Base-by-base conservation (phyloP, 2,329 filamentous ascomycete species). In the Zasmidium citrigriseum region DNA sequence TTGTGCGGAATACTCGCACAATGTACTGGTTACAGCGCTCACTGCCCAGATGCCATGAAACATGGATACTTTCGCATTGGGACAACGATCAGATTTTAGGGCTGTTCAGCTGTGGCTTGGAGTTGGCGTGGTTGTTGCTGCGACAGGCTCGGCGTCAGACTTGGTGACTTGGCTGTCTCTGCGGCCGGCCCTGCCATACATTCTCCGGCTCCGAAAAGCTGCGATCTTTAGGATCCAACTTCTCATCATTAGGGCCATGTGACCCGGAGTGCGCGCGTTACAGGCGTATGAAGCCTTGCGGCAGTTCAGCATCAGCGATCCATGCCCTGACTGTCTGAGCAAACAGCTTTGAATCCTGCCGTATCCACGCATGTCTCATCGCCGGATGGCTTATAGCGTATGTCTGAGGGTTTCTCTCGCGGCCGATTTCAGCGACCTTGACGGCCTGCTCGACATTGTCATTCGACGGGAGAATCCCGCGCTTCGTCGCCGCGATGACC, bases 331-430 rank as follows among this genome's bases (percentile, higher is more conserved):
- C 58, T 21, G 58, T 54, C 16, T 59, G 50, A n/a, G 67, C 67
- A 51, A 68, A 71, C 27, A 69, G 41, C 18, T 52, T 46, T 24
- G 68, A 63, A 24, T 59, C 62, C 51, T 71, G 68, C 24, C 59
- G 41, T 54, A 56, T 61, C 68, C 68, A 71, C 14, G 68, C 65
- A 59, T 69, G 69, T 20, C 68, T 53, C 65, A 69, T 68, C 9
- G 49, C 46, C 3, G 51, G 27, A 54, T 68, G 63, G 12, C 52
- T 59, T 22, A 60, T 59, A 24, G 67, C 68, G n/a, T 45, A 48
- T 11, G 63, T 68, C 22, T 54, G 60, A 21, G 45, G 14, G 52
- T 68, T 65, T 16, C 21, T 44, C 44, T 63, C 38, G 23, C 54
- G 23, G 4, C 59, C 68, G 53, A 64, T 63, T 12, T 64, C 64